phyloP scores from a whole-genome alignment of 2,329 filamentous ascomycete genomes.

The Harringtonia lauricola region DNA sequence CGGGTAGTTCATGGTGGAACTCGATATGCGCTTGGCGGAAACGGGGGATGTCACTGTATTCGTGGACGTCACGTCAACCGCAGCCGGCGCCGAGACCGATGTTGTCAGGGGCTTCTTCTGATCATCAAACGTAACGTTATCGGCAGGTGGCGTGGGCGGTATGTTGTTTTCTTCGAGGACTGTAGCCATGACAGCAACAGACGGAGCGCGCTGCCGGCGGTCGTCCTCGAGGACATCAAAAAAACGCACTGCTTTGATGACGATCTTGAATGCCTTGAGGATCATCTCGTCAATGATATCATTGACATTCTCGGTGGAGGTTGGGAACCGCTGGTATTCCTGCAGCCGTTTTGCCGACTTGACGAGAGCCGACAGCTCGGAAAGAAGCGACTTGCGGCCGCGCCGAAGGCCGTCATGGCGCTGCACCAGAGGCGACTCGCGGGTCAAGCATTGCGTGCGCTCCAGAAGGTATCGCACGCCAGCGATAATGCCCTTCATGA shows the following conservation, averaged over 20 bases:
- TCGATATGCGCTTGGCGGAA: not conserved
- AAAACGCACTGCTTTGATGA: slow-evolving; percentile 83
- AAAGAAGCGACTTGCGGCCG: slow-evolving; percentile 76
- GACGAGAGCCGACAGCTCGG: slow-evolving; percentile 80
- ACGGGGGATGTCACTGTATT: not conserved
- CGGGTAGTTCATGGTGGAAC: not conserved
- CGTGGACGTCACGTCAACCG: not conserved
- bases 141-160: slow-evolving; percentile 53
- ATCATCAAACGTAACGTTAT: slow-evolving; percentile 38
- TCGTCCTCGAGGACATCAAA: slow-evolving; percentile 73
- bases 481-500: slow-evolving; percentile 87
- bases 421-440: slow-evolving; percentile 67
- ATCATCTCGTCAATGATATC: slow-evolving; percentile 87
- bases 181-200: slow-evolving; percentile 49
- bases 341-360: slow-evolving; percentile 81
- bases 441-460: slow-evolving; percentile 74
- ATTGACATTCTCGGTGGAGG: slow-evolving; percentile 49
- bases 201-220: slow-evolving; percentile 33
- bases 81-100: not conserved
- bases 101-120: not conserved
- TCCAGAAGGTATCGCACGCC: slow-evolving; percentile 86
- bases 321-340: slow-evolving; percentile 47
- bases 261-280: slow-evolving; percentile 83
- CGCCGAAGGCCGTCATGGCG: slow-evolving; percentile 65
- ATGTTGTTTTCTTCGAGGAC: slow-evolving; percentile 46